These are phyloP conservation scores for Dactylonectria estremocensis DNA, from an alignment of 2,329 filamentous ascomycete species.

Conservation along the genomic window DNA sequence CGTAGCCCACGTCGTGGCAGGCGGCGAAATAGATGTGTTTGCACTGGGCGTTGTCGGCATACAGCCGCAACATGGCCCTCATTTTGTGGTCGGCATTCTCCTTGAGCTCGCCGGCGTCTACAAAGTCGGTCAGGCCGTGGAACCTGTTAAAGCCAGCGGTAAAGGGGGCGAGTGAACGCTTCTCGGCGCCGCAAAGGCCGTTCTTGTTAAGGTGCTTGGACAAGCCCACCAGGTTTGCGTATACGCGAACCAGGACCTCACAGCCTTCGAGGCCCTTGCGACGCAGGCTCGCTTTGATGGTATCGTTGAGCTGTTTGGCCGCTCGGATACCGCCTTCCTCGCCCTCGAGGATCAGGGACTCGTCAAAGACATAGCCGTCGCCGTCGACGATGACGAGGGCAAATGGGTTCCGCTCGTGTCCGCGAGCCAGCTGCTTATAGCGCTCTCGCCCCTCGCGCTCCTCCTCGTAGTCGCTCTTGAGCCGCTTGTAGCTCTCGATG, in stretches of 20 bases:
- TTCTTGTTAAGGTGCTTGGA: conserved; percentile 63
- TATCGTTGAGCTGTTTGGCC: conserved; percentile 67
- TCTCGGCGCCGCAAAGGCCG: conserved; percentile 67
- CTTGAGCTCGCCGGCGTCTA: conserved; percentile 74
- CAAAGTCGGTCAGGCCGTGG: conserved; percentile 72
- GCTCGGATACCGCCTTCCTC: conserved; percentile 70
- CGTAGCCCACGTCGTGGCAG: conserved; percentile 69
- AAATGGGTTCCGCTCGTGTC: conserved; percentile 69
- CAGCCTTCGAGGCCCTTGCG: conserved; percentile 64
- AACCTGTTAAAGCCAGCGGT: conserved; percentile 70
- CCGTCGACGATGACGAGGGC: conserved; percentile 74
- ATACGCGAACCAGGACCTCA: conserved; percentile 69
- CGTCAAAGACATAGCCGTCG: conserved; percentile 70
- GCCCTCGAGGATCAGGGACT: conserved; percentile 62
- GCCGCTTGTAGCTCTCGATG: conserved; percentile 67
- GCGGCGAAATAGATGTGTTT: conserved; percentile 76
- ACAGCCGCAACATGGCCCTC: conserved; percentile 64
- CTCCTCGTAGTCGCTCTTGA: conserved; percentile 72
- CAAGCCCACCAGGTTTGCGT: conserved; percentile 68
- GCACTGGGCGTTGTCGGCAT: conserved; percentile 72
- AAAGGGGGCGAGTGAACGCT: conserved; percentile 70
- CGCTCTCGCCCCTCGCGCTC: conserved; percentile 67
- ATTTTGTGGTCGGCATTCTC: conserved; percentile 74
- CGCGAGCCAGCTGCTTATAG: conserved; percentile 68
- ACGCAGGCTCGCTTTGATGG: conserved; percentile 64